Evolutionary conservation across 331 rosid species (phyloP).

Genomic region (Malus hybrid): DNA sequence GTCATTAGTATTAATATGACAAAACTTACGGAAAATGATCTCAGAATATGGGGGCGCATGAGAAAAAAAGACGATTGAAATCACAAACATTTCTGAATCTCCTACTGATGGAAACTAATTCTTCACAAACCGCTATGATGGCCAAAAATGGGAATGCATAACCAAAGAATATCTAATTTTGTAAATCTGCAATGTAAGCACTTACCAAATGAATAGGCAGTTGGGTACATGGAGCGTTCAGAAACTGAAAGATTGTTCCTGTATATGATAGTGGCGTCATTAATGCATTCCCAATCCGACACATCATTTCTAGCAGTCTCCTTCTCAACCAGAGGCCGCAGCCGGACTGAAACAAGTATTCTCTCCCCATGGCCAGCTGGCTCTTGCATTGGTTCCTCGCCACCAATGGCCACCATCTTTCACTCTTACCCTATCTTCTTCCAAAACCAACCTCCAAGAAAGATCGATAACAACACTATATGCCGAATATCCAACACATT

Average conservation of each 20-base stretch:
- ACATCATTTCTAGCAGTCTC: slow-evolving; percentile 58
- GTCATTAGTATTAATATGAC: background rate
- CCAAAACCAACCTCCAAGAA: slow-evolving; percentile 26
- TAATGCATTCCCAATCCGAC: slow-evolving; percentile 87
- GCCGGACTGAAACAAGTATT: slow-evolving; percentile 67
- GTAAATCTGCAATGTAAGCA: slow-evolving; percentile 3
- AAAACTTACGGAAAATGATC: background rate
- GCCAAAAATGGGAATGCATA: background rate
- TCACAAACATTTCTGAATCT: background rate
- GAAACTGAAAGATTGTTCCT: slow-evolving; percentile 74
- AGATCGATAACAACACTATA: slow-evolving; percentile 19
- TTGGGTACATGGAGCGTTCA: slow-evolving; percentile 81
- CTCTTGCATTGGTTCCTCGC: slow-evolving; percentile 47
- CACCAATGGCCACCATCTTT: slow-evolving; percentile 69
- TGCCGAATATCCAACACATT: slow-evolving; percentile 21
- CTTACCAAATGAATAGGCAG: slow-evolving; percentile 79
- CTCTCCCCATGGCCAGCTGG: slow-evolving; percentile 35
- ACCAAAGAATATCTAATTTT: background rate
- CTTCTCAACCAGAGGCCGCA: slow-evolving; percentile 67
- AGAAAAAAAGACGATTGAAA: background rate
- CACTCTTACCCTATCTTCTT: slow-evolving; percentile 12
- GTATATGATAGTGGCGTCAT: slow-evolving; percentile 63
- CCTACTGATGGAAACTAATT: background rate
- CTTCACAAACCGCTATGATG: background rate
- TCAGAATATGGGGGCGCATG: background rate